These are phyloP conservation scores for Guillardia theta DNA, from an alignment of 78 protist genomes.

Conservation along the genomic window DNA sequence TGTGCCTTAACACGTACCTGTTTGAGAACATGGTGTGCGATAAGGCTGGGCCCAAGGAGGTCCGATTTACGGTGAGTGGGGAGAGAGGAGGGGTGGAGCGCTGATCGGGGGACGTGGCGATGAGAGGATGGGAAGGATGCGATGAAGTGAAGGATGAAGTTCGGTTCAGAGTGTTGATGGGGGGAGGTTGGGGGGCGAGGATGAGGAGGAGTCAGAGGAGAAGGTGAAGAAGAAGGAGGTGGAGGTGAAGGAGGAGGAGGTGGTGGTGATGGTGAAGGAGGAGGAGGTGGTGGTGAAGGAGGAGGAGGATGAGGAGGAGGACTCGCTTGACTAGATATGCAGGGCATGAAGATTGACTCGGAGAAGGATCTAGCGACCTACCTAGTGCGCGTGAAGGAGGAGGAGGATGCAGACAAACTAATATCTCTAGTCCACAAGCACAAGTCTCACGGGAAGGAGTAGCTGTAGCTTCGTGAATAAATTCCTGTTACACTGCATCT, in stretches of 20 bases:
- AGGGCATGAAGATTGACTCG: background rate
- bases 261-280: background rate
- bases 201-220: background rate
- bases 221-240: background rate
- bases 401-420: background rate
- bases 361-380: conserved; percentile 24
- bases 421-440: background rate
- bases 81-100: no score
- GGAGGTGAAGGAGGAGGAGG: background rate
- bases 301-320: background rate
- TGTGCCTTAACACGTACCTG: conserved; percentile 26
- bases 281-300: background rate
- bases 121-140: no score
- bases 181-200: background rate
- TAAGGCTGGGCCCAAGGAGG: conserved; percentile 20
- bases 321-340: no score
- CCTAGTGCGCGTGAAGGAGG: conserved; percentile 28
- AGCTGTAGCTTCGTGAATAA: background rate
- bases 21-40: conserved; percentile 7
- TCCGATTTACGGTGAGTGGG: conserved; percentile 13
- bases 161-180: background rate
- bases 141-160: background rate
- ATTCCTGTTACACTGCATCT: background rate
- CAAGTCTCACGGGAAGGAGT: background rate
- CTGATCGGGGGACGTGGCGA: no score